phyloP scores from a whole-genome alignment of 768 basidiomycete species.

The Pleurotus eryngii region DNA sequence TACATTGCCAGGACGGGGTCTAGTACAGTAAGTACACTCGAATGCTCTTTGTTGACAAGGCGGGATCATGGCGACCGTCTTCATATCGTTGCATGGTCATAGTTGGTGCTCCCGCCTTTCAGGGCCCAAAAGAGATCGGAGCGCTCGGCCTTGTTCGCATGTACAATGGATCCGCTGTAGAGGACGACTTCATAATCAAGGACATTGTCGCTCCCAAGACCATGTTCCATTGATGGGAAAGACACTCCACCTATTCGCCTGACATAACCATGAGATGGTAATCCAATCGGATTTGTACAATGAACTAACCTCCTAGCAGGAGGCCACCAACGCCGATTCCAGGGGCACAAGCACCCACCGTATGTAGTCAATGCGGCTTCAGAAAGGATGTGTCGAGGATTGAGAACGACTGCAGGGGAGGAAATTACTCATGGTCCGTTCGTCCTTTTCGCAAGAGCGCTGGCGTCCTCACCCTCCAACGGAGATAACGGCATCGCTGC shows the following conservation, averaged over 20 bases:
- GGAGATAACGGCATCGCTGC: too few relatives aligned
- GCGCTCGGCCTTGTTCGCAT: constrained; percentile 7
- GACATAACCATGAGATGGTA: neutral
- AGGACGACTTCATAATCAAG: constrained; percentile 14
- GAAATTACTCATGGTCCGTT: too few relatives aligned
- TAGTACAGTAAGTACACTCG: too few relatives aligned
- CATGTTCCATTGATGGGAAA: constrained; percentile 9
- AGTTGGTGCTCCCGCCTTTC: constrained; percentile 17
- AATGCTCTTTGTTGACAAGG: too few relatives aligned
- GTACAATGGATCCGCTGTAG: constrained; percentile 9
- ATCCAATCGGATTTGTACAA: neutral
- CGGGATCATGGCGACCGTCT: too few relatives aligned
- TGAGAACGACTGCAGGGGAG: too few relatives aligned
- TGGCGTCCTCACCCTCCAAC: too few relatives aligned
- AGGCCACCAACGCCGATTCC: constrained; percentile 13
- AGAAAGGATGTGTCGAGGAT: too few relatives aligned
- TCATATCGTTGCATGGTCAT: too few relatives aligned
- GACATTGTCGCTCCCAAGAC: constrained; percentile 11
- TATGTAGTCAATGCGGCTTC: constrained; percentile 1
- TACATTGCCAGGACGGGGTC: too few relatives aligned
- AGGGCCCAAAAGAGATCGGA: constrained; percentile 15
- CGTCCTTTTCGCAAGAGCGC: too few relatives aligned
- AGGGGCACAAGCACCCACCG: constrained; percentile 8
- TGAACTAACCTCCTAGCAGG: constrained; percentile 11
- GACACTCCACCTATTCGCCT: constrained; percentile 17